Percentiles rank a stretch among this genome's conserved stretches.
Conservation (phyloP, 2,329 filamentous ascomycete species). For the Chrysoporthe austroafricana region DNA sequence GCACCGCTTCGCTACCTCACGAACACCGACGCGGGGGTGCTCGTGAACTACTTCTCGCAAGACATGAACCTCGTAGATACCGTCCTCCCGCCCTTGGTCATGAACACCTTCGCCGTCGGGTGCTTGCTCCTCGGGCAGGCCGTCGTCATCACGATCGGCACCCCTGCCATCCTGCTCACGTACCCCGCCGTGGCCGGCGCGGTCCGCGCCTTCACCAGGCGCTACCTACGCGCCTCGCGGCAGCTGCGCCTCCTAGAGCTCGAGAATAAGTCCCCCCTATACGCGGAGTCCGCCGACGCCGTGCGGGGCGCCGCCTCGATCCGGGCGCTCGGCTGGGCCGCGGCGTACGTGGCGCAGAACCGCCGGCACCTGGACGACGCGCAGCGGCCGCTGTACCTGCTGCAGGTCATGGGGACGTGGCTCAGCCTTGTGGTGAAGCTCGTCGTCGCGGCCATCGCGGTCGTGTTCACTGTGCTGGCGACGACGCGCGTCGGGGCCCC, state of each 20-base stretch:
- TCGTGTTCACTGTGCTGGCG: slow-evolving; percentile 34
- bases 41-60: slow-evolving; percentile 36
- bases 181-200: slow-evolving; percentile 43
- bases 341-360: slow-evolving; percentile 47
- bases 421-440: slow-evolving; percentile 40
- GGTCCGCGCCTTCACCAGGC: slow-evolving; percentile 45
- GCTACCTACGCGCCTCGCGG: slow-evolving; percentile 52
- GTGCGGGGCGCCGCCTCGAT: slow-evolving; percentile 52
- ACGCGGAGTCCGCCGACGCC: slow-evolving; percentile 51
- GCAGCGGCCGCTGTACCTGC: slow-evolving; percentile 55
- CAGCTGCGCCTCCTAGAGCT: slow-evolving; percentile 52
- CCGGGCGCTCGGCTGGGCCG: slow-evolving; percentile 53
- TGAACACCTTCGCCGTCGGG: slow-evolving; percentile 28
- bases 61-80: slow-evolving; percentile 35
- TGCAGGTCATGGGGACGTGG: slow-evolving; percentile 44
- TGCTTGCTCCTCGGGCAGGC: slow-evolving; percentile 42
- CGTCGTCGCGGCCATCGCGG: slow-evolving; percentile 37
- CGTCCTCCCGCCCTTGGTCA: slow-evolving; percentile 28
- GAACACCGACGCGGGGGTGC: slow-evolving; percentile 32
- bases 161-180: slow-evolving; percentile 38
- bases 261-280: slow-evolving; percentile 35
- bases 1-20: slow-evolving; percentile 36
- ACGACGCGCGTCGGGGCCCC: slow-evolving; percentile 29
- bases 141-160: slow-evolving; percentile 44
- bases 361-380: slow-evolving; percentile 49